phyloP scores from a whole-genome alignment of 495 filamentous ascomycete genomes.

The Bacidia gigantensis region DNA sequence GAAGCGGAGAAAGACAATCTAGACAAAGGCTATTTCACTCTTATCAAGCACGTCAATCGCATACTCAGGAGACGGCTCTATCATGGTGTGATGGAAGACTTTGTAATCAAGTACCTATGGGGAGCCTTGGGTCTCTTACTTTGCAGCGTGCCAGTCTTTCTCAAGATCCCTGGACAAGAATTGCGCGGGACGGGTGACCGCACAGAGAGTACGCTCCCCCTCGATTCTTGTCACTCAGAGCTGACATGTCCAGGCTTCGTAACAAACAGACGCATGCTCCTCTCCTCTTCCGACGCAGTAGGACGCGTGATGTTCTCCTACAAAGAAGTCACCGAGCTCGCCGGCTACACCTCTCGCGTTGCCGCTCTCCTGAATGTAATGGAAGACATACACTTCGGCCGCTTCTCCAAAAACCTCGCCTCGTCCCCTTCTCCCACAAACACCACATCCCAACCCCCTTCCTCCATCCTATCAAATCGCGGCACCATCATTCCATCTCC shows the following conservation, averaged over 20 bases:
- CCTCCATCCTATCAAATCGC: constrained; percentile 62
- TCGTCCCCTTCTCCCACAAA: constrained; percentile 39
- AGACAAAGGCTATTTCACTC: constrained; percentile 95
- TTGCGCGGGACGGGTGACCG: constrained; percentile 70
- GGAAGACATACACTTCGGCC: constrained; percentile 76
- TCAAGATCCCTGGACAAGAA: constrained; percentile 70
- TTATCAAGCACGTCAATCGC: constrained; percentile 98
- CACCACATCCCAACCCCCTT: constrained; percentile 34
- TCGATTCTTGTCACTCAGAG: no score
- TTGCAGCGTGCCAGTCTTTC: constrained; percentile 94
- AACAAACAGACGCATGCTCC: constrained; percentile 80
- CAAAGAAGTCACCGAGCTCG: constrained; percentile 91
- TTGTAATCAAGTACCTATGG: constrained; percentile 99
- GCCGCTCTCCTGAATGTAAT: constrained; percentile 82
- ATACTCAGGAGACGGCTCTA: constrained; percentile 81
- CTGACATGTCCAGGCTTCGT: constrained; percentile 76
- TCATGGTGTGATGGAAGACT: constrained; percentile 97
- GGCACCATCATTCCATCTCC: constrained; percentile 63
- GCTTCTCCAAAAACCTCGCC: constrained; percentile 91
- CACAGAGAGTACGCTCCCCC: constrained; percentile 60
- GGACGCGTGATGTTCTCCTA: constrained; percentile 97
- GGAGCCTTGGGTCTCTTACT: constrained; percentile 82
- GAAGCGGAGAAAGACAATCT: constrained; percentile 94
- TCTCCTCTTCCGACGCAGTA: constrained; percentile 88
- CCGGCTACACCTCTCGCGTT: constrained; percentile 85